A percentile compares a stretch with the other conserved stretches of the same genome.
Conservation (phyloP, 1,139 yeast species). For the Pichia sp. region DNA sequence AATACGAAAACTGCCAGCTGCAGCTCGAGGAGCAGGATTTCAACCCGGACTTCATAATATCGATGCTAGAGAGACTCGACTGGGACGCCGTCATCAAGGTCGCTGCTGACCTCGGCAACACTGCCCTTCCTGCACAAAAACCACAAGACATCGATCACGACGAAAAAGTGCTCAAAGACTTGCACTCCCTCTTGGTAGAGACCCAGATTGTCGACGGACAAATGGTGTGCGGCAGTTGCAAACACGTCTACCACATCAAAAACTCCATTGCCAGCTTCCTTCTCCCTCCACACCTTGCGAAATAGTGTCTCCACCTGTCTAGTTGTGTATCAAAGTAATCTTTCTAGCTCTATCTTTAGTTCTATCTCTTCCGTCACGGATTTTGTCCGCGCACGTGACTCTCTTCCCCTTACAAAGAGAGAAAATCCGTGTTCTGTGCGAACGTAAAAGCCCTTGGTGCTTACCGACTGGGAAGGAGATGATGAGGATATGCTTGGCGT, state of each 20-base stretch:
- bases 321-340: not conserved
- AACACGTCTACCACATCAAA: constrained; percentile 82
- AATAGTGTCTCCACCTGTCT: constrained; percentile 9
- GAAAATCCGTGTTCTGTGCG: not conserved
- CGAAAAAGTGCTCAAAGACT: constrained; percentile 65
- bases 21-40: constrained; percentile 77
- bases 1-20: constrained; percentile 66
- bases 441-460: not conserved
- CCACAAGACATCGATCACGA: constrained; percentile 45
- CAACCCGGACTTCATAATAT: constrained; percentile 73
- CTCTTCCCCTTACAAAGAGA: too few species aligned
- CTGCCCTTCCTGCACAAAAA: constrained; percentile 55
- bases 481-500: not conserved
- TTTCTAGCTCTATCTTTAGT: too few species aligned
- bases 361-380: too few species aligned
- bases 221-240: constrained; percentile 84
- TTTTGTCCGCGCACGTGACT: too few species aligned
- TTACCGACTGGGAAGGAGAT: not conserved
- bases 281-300: constrained; percentile 87
- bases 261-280: constrained; percentile 92
- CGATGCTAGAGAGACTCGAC: constrained; percentile 76
- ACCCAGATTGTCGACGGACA: constrained; percentile 84
- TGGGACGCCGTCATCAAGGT: constrained; percentile 82
- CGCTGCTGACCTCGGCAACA: constrained; percentile 72
- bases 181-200: constrained; percentile 76